These are phyloP conservation scores for Scytalidium lignicola DNA, from an alignment of 2,329 filamentous ascomycete species.

Conservation along the genomic window DNA sequence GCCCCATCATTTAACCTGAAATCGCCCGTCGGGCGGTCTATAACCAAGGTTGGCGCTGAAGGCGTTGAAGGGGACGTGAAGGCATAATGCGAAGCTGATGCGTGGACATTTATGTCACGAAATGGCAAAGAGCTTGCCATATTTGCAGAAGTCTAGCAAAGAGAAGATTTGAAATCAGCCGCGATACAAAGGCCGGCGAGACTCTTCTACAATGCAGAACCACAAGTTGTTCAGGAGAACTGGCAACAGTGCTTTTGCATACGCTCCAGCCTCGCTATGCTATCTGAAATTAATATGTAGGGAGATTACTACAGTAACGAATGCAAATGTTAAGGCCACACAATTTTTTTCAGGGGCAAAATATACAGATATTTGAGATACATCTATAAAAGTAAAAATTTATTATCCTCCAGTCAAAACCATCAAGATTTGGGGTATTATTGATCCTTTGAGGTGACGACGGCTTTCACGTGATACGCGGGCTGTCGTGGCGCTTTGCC, in stretches of 20 bases:
- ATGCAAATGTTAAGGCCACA: background rate
- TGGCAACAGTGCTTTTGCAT: background rate
- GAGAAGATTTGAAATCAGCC: background rate
- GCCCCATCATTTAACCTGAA: constrained; percentile 78
- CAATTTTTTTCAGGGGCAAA: background rate
- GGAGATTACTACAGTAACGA: background rate
- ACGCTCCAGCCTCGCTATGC: background rate
- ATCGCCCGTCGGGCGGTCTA: constrained; percentile 91
- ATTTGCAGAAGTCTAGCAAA: constrained; percentile 7
- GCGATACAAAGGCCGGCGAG: background rate
- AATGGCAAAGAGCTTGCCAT: constrained; percentile 64
- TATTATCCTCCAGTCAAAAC: too few relatives aligned
- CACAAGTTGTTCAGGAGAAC: background rate
- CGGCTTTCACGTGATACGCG: background rate
- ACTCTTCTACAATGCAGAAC: background rate
- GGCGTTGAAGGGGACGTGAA: constrained; percentile 95
- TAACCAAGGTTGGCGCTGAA: constrained; percentile 77
- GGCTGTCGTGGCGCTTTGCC: background rate
- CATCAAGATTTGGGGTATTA: too few relatives aligned
- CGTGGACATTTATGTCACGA: constrained; percentile 95
- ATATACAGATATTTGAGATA: too few relatives aligned
- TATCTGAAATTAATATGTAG: background rate
- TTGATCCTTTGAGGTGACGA: background rate
- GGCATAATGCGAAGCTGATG: constrained; percentile 85
- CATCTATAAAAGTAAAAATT: too few relatives aligned